Conservation (phyloP, 805 yeast genomes). For the Nematodospora valgi region DNA sequence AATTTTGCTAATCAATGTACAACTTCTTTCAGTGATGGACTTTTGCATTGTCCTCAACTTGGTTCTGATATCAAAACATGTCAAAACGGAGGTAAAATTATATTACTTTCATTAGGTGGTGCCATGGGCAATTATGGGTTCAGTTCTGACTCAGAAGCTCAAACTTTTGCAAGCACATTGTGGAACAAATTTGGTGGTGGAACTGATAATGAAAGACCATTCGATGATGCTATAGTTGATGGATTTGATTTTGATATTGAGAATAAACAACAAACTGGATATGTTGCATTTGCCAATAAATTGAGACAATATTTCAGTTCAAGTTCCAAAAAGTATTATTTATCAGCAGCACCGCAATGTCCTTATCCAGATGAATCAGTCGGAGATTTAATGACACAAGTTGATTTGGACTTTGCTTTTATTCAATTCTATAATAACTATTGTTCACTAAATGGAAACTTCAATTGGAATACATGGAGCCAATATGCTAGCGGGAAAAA, state of each 20-base stretch:
- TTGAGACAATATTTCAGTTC: conserved; percentile 14
- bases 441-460: conserved; percentile 51
- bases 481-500: conserved; percentile 63
- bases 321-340: conserved; percentile 52
- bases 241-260: conserved; percentile 37
- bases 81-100: conserved; percentile 69
- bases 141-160: conserved; percentile 50
- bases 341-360: conserved; percentile 93
- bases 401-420: conserved; percentile 75
- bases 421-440: conserved; percentile 89
- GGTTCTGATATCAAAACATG: conserved; percentile 68
- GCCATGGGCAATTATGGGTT: conserved; percentile 45
- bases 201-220: conserved; percentile 19
- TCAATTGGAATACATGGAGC: conserved; percentile 72
- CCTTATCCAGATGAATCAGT: conserved; percentile 68
- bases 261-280: conserved; percentile 19
- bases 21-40: conserved; percentile 32
- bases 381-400: conserved; percentile 38
- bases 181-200: conserved; percentile 33
- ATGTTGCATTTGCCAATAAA: conserved; percentile 28
- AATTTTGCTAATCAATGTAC: conserved; percentile 20
- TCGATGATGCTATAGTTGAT: conserved; percentile 28
- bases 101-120: conserved; percentile 65
- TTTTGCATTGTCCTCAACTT: conserved; percentile 31
- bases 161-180: conserved; percentile 41